phyloP scores from a whole-genome alignment of 1,139 yeast species.

The Pneumocystis carinii region DNA sequence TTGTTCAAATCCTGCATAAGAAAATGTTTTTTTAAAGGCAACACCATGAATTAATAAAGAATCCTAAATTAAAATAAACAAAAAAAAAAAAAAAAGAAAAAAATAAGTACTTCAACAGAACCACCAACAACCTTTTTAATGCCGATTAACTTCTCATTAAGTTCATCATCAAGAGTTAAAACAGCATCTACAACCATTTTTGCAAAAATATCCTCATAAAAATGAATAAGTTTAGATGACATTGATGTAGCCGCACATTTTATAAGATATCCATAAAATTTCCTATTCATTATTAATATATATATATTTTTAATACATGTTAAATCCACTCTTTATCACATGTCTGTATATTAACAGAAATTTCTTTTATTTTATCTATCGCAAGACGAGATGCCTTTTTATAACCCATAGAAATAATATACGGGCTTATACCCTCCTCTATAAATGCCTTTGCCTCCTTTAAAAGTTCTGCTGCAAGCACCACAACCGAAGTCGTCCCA shows the following conservation, averaged over 20 bases:
- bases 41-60: constrained; percentile 82
- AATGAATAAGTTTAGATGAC: constrained; percentile 85
- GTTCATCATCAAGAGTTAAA: constrained; percentile 62
- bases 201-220: constrained; percentile 76
- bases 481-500: constrained; percentile 92
- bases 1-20: constrained; percentile 97
- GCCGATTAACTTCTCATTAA: constrained; percentile 84
- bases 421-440: constrained; percentile 91
- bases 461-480: constrained; percentile 84
- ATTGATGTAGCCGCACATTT: constrained; percentile 94
- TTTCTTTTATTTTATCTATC: constrained; percentile 51
- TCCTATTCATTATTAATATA: constrained; percentile 16
- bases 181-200: constrained; percentile 97
- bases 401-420: constrained; percentile 74
- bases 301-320: neutral
- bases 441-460: constrained; percentile 80
- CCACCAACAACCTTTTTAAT: constrained; percentile 95
- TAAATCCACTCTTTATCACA: constrained; percentile 18
- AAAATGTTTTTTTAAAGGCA: constrained; percentile 90
- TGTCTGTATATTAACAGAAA: constrained; percentile 54
- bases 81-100: constrained; percentile 27
- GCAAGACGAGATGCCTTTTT: constrained; percentile 72
- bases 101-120: constrained; percentile 45
- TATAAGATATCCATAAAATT: constrained; percentile 62
- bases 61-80: constrained; percentile 3